Evolutionary conservation across 345 rosid genomes (phyloP).

Genomic region (Atalantia buxifolia): DNA sequence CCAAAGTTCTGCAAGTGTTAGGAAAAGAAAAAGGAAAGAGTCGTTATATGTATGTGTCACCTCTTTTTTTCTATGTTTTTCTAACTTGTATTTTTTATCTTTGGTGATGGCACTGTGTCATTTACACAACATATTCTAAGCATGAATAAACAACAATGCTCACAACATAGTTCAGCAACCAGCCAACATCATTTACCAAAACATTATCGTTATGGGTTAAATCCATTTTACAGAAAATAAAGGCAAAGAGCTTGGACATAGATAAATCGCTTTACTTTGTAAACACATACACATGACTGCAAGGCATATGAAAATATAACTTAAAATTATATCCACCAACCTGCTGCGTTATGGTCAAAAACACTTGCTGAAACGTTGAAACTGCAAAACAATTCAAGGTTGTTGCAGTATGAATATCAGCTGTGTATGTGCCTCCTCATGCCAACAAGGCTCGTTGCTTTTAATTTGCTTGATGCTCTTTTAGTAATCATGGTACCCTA

Average conservation of each 20-base stretch:
- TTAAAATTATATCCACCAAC: slow-evolving; percentile 11
- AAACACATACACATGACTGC: not conserved
- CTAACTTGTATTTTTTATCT: not conserved
- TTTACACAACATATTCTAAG: not conserved
- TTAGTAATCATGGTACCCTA: slow-evolving; percentile 28
- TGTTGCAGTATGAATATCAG: slow-evolving; percentile 28
- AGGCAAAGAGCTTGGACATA: not conserved
- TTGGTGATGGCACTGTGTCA: not conserved
- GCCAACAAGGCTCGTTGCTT: slow-evolving; percentile 36
- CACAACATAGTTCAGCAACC: not conserved
- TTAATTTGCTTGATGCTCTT: slow-evolving; percentile 36
- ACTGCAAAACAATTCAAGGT: slow-evolving; percentile 22
- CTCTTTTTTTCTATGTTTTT: not conserved
- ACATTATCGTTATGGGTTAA: not conserved
- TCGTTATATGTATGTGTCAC: not conserved
- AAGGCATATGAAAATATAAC: not conserved
- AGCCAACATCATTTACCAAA: not conserved
- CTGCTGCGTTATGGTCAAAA: slow-evolving; percentile 30
- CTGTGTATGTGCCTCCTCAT: slow-evolving; percentile 20
- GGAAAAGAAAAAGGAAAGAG: not conserved
- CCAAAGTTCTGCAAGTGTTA: slow-evolving; percentile 1
- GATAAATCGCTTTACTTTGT: not conserved
- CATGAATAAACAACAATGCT: not conserved
- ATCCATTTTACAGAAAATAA: not conserved
- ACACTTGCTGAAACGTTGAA: slow-evolving; percentile 13